Percentiles rank a stretch among this genome's conserved stretches.
These are phyloP conservation scores for Tephrocybe sp. DNA, from an alignment of 768 basidiomycete genomes.

Conservation along the genomic window DNA sequence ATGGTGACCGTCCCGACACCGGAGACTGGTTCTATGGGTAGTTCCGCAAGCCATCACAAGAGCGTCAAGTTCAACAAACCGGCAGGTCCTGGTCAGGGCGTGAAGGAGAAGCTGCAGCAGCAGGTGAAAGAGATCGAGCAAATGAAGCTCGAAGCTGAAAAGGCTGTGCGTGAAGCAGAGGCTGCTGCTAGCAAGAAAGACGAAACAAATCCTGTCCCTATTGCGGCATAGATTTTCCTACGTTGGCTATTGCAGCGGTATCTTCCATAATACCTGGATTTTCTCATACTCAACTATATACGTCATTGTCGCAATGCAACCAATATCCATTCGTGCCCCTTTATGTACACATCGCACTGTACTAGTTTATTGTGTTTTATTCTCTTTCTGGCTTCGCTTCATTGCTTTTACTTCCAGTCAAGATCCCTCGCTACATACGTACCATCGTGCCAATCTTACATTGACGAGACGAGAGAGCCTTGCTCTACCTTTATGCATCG, in stretches of 20 bases:
- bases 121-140: constrained; percentile 66
- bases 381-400: constrained; percentile 9
- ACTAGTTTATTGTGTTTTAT: constrained; percentile 18
- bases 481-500: too few relatives aligned
- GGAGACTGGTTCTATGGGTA: constrained; percentile 65
- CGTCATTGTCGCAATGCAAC: constrained; percentile 1
- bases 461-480: too few relatives aligned
- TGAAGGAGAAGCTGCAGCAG: constrained; percentile 47
- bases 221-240: constrained; percentile 32
- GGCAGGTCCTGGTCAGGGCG: constrained; percentile 30
- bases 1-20: constrained; percentile 61
- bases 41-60: constrained; percentile 55
- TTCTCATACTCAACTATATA: background rate
- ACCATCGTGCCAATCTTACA: too few relatives aligned
- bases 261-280: constrained; percentile 3
- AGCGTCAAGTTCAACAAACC: constrained; percentile 69
- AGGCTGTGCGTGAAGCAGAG: constrained; percentile 64
- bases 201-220: constrained; percentile 49
- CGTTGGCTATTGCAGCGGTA: background rate
- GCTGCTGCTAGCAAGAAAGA: constrained; percentile 62
- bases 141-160: constrained; percentile 59
- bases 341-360: constrained; percentile 25
- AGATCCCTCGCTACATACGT: constrained; percentile 2
- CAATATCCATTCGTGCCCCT: background rate
- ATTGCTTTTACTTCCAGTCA: constrained; percentile 16